Evolutionary conservation across 257 asterid species (phyloP), one percentile per base, ranked within the genome.

Genomic region (Nicotiana attenuata): DNA sequence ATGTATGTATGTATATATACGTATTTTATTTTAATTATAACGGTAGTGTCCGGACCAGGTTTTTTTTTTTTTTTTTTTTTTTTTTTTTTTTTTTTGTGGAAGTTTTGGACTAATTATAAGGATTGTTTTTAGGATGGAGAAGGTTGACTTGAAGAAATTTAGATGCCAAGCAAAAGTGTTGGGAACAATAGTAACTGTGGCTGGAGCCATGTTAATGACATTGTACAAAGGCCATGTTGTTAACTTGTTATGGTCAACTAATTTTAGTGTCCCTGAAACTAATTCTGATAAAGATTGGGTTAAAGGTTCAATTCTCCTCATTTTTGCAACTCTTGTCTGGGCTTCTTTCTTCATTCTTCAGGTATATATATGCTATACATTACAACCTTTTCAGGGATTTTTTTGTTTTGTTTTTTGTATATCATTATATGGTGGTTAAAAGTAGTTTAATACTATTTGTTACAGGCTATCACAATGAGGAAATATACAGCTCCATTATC

Each of bases 321-420:
- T 93, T 83, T 84, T 91, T 53, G 98, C 99, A 80, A 93, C 99
- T 53, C 81, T 95, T 56, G 96, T 98, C 5, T 95, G 99, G 99
- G 99, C 99, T 67, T 88, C 94, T 64, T 92, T 95, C 94, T 95
- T 93, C 86, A 91, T 95, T 77, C 93, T 95, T 81, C 99, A 94
- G 94, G 97, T 92, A 26, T 26, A 7, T 3, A 47, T 61, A 31
- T 38, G 10, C 45, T 38, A 26, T 28, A 9, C 3, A 0, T 14
- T 11, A 50, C 45, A 38, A 38, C 41, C 41, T 33, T 33, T 38
- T 38, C 10, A 35, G 9, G 45, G 45, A 38, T 6, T 35, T 5
- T 35, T 35, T 1, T 35, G 5, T n/a, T n/a, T n/a, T n/a, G n/a
- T n/a, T n/a, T n/a, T n/a, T n/a, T n/a, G n/a, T n/a, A n/a, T n/a